Conservation (phyloP, 495 filamentous ascomycete species). For the Penicillium turbatum region DNA sequence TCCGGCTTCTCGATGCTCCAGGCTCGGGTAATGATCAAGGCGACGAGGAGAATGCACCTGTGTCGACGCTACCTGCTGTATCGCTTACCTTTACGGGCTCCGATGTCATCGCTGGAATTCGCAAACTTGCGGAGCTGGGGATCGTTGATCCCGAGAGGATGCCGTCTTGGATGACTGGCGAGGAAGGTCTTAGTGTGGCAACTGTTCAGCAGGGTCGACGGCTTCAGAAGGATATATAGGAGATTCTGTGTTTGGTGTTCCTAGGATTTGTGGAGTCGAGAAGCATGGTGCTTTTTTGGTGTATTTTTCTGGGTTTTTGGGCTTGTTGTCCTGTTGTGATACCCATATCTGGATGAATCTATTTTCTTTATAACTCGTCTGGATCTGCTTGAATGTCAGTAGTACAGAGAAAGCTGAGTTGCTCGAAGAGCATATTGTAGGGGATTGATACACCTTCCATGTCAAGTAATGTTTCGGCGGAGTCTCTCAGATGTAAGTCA, state of each 20-base stretch:
- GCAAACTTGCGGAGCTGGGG: slow-evolving; percentile 69
- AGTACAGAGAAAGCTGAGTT: too few relatives aligned
- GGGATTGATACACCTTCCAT: too few relatives aligned
- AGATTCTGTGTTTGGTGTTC: neutral
- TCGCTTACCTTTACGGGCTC: slow-evolving; percentile 64
- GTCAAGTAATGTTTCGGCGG: too few relatives aligned
- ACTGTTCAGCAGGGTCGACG: slow-evolving; percentile 59
- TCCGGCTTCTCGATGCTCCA: slow-evolving; percentile 31
- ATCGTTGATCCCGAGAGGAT: slow-evolving; percentile 69
- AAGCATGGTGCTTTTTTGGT: neutral
- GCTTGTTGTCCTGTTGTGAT: slow-evolving; percentile 10
- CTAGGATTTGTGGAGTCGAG: slow-evolving; percentile 1
- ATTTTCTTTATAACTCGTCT: neutral
- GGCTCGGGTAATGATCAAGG: slow-evolving; percentile 13
- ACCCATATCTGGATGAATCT: slow-evolving; percentile 7
- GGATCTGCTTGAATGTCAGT: too few relatives aligned
- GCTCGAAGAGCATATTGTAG: too few relatives aligned
- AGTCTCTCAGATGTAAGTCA: too few relatives aligned
- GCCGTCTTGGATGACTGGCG: slow-evolving; percentile 90
- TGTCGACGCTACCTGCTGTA: slow-evolving; percentile 31
- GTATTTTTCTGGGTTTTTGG: neutral
- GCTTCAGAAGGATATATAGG: slow-evolving; percentile 22
- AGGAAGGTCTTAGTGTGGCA: slow-evolving; percentile 72
- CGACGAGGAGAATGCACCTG: slow-evolving; percentile 9
- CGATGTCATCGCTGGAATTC: slow-evolving; percentile 78